Base-by-base conservation (phyloP, 164 flowering plant genomes). In the Aristolochia contorta region DNA sequence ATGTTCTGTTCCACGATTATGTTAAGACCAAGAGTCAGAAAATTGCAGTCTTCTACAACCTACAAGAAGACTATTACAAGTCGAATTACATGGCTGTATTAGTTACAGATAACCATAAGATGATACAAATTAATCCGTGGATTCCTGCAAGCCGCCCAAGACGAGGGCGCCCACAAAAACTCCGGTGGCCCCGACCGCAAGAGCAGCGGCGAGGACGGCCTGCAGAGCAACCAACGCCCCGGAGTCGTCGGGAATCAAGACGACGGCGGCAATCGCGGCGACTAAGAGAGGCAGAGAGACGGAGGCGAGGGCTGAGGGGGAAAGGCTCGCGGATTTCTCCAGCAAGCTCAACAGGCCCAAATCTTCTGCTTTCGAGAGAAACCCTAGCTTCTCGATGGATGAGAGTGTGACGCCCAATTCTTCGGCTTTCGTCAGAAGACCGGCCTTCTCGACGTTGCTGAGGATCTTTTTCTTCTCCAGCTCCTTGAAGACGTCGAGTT, bases 331-430 rank as follows among this genome's bases (percentile, higher is more conserved):
- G 0, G 72, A 62, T 12, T 64, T 77, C 74, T 89, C 98, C 2
- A 87, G 71, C 68, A 91, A 70, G 69, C 98, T 90, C 20, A 93
- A 69, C 45, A 93, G 69, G 14, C 97, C 99, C 9, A 87, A 54
- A 16, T 87, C 87, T 79, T 93, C 96, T 0, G 97, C 97, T 63
- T 86, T 93, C 4, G 97, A 90, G 16, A 93, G 74, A 1, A 87
- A 54, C n/a, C 92, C 94, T 1, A 84, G 60, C 68, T 80, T 87
- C 82, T 89, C 99, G 7, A 93, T 75, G 0, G 94, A 87, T 0
- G 99, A 84, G 4, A 89, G 81, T 0, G 97, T 90, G 33, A 89
- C 16, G 6, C 97, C 94, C 2, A 93, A 67, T 52, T 77, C 79
- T 77, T 89, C 96, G 0, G 97, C 98, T 65, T 89, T 90, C 7